Conservation (phyloP, 495 filamentous ascomycete genomes). For the Diplogelasinospora grovesii region DNA sequence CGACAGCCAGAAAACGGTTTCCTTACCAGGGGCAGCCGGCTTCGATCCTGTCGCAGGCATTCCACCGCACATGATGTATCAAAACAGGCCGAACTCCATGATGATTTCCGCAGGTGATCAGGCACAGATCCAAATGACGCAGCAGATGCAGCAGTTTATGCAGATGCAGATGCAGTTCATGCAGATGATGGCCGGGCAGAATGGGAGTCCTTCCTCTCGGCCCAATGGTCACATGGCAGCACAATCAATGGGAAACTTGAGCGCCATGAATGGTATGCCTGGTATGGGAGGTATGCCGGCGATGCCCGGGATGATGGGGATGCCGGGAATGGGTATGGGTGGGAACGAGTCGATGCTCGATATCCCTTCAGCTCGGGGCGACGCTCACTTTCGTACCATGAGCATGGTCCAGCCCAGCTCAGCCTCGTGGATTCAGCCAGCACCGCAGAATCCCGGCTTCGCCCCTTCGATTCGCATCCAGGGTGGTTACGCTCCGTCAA, state of each 20-base stretch:
- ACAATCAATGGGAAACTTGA: slow-evolving; percentile 26
- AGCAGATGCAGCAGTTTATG: slow-evolving; percentile 87
- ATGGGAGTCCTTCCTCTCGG: slow-evolving; percentile 23
- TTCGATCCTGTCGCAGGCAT: slow-evolving; percentile 42
- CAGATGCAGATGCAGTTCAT: slow-evolving; percentile 93
- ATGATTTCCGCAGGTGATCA: slow-evolving; percentile 60
- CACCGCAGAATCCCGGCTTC: slow-evolving; percentile 28
- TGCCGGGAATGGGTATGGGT: slow-evolving; percentile 13
- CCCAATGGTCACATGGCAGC: slow-evolving; percentile 30
- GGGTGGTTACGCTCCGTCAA: slow-evolving; percentile 53
- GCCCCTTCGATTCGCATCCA: slow-evolving; percentile 41
- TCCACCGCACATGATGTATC: slow-evolving; percentile 44
- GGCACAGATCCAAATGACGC: slow-evolving; percentile 74
- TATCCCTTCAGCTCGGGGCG: slow-evolving; percentile 27
- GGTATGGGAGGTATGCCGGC: slow-evolving; percentile 17
- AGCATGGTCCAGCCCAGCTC: slow-evolving; percentile 74
- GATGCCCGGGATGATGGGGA: slow-evolving; percentile 11
- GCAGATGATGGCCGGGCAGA: slow-evolving; percentile 60
- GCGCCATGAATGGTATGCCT: slow-evolving; percentile 7
- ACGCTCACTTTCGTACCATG: slow-evolving; percentile 53
- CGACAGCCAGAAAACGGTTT: slow-evolving; percentile 34
- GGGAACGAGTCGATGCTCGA: slow-evolving; percentile 33
- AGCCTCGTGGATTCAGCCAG: slow-evolving; percentile 44
- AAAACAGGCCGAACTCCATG: slow-evolving; percentile 27
- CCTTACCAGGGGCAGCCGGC: slow-evolving; percentile 23